Base-by-base conservation (phyloP, 768 basidiomycete genomes). In the Guyanaporus albipodus region DNA sequence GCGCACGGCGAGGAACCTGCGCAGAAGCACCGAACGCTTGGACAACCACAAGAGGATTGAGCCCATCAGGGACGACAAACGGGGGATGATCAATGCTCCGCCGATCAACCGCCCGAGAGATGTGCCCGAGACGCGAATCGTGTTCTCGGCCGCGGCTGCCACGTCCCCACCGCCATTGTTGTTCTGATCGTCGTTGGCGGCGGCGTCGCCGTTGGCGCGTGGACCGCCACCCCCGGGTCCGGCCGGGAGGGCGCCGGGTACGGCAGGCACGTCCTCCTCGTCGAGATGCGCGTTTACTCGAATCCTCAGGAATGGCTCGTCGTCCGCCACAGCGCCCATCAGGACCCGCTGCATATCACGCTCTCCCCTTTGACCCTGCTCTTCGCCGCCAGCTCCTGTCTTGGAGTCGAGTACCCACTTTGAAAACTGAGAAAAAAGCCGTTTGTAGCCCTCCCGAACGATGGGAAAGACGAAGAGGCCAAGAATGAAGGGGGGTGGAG, bases 31-130 rank as follows among this genome's bases (percentile, higher is more conserved):
- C 34, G 62, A 67, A 7, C 26, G 50, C 32, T 63, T 70, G 19
- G 87, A 80, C 4, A 86, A 58, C 19, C 70, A 71, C 31, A 78
- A 66, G 4, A 90, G 71, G 12, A 85, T 52, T 9, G 67, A 57
- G 1, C 87, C 87, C 84, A 87, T 85, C 37, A 71, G 54, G 38
- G 69, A 79, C 18, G 87, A 76, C 53, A 90, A 78, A 8, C 75
- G 74, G 0, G 87, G 87, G 41, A 85, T 71, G 48, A 83, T 67
- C 15, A 90, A 66, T 1, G 87, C 85, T 4, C 87, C 85, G 18
- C 82, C 83, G 38, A 90, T 64, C 55, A 78, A 68, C 11, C 85
- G 77, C 1, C 86, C 87, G 4, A 87, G 58, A 0, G 83, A 80
- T 15, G 77, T 70, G 15, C 77, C 73, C 17, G 78, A 77, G 53